Evolutionary conservation across 805 yeast genomes (phyloP).

Genomic region (Starmerella scarabaei): DNA sequence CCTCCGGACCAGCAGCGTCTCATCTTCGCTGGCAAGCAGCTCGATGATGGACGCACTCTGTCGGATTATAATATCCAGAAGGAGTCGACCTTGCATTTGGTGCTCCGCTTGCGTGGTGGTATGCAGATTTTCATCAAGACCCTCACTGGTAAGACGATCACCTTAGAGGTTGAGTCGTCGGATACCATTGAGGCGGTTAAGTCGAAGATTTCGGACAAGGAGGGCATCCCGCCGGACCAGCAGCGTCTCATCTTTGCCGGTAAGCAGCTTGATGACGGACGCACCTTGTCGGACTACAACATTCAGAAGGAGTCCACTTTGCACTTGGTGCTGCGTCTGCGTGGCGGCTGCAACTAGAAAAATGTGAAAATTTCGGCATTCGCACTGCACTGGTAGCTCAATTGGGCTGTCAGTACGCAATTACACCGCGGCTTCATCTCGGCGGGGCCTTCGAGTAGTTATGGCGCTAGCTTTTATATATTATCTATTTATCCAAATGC

Average conservation of each 20-base stretch:
- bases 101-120: constrained; percentile 96
- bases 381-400: no score
- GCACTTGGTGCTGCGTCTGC: constrained; percentile 70
- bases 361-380: no score
- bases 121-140: constrained; percentile 99
- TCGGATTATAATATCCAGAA: constrained; percentile 99
- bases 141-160: constrained; percentile 90
- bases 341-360: no score
- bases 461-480: no score
- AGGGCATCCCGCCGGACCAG: constrained; percentile 93
- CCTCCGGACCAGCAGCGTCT: constrained; percentile 99
- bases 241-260: constrained; percentile 92
- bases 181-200: constrained; percentile 91
- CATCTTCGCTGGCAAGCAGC: constrained; percentile 99
- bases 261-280: constrained; percentile 89
- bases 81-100: constrained; percentile 96
- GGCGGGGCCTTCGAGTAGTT: no score
- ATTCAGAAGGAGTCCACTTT: constrained; percentile 85
- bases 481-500: no score
- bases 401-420: no score
- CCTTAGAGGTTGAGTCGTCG: constrained; percentile 79
- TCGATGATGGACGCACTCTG: constrained; percentile 97
- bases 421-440: no score
- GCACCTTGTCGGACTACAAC: constrained; percentile 86
- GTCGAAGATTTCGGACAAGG: constrained; percentile 88